Percentiles rank a stretch among this genome's conserved stretches.
These are phyloP conservation scores for Aquanectria penicillioides DNA, from an alignment of 2,329 filamentous ascomycete species.

Conservation along the genomic window DNA sequence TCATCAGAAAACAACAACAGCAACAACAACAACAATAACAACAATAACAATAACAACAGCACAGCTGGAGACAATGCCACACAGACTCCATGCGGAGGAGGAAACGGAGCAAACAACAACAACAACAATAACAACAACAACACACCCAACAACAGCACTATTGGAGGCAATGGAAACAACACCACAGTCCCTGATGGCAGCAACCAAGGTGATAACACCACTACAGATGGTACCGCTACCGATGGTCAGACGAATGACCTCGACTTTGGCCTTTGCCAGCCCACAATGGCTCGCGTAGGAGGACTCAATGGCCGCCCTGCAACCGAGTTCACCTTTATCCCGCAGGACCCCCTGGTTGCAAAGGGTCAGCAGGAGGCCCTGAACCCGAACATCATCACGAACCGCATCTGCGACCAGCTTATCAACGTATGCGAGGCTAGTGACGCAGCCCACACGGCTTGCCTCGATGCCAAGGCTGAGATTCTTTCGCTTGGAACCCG, in stretches of 20 bases:
- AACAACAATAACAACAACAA: not conserved
- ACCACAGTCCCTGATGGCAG: not conserved
- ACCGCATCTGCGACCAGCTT: constrained; percentile 76
- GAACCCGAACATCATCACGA: constrained; percentile 79
- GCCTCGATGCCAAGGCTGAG: constrained; percentile 61
- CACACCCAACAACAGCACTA: not conserved
- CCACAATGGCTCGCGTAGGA: constrained; percentile 68
- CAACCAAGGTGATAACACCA: constrained; percentile 28
- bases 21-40: not conserved
- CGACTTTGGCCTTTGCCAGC: constrained; percentile 64
- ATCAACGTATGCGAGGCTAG: constrained; percentile 73
- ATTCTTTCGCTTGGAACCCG: constrained; percentile 60
- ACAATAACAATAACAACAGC: not conserved
- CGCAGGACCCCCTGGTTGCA: constrained; percentile 69
- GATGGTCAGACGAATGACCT: constrained; percentile 46
- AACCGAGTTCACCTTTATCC: constrained; percentile 74
- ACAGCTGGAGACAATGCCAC: not conserved
- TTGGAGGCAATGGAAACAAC: constrained; percentile 5
- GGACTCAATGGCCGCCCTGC: constrained; percentile 66
- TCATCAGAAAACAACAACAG: not conserved
- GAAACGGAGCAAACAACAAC: not conserved
- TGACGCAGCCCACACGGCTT: constrained; percentile 65
- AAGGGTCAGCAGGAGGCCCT: constrained; percentile 71
- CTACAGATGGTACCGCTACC: constrained; percentile 15
- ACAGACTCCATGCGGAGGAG: too few species aligned